Base-by-base conservation (phyloP, 2,329 filamentous ascomycete species). In the Ophiostoma triangulosporum region DNA sequence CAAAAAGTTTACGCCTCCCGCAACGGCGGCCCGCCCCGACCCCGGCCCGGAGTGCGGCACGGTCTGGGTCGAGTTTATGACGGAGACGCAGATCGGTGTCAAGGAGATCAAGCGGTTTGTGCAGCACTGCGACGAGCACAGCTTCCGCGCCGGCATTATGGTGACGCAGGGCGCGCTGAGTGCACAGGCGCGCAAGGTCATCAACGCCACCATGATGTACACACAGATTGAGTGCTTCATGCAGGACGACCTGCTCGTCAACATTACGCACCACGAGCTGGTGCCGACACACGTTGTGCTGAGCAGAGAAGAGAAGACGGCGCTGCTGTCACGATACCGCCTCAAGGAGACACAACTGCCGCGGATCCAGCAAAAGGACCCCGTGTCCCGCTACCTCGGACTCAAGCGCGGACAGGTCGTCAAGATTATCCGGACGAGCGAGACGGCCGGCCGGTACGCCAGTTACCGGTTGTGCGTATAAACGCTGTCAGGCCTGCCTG, bases 261-360 rank as follows among this genome's bases (percentile, higher is more conserved):
- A 98, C 72, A 97, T 98, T 69, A 97, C 91, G 56, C 87, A 90
- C 68, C 93, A 98, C 72, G 91, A 97, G 70, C 78, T 98, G 54
- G 93, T 98, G 29, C 93, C 93, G 45, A 89, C 86, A 66, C 93
- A 98, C 66, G 83, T 97, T 35, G 72, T 97, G 57, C 80, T 98
- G 54, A 95, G 88, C 63, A 78, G 82, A 46, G 88, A 94, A 63
- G 93, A 98, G 75, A 96, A 96, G 78, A 72, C 73, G 48, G 84
- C 86, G 35, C 72, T 98, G 63, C 75, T 98, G 57, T 82, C 89
- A 70, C 77, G 93, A 58, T 98, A 98, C 71, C 81, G 93, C 49
- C 72, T 98, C 68, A 97, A 96, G 80, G 93, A 98, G 76, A 96
- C 88, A 9, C 93, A 98, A 73, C 74, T 98, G 64, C 93, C 93